Evolutionary conservation across 352 stramenopile genomes (phyloP), one percentile per base, ranked within the genome.

Genomic region (Globisporangium radiosum): DNA sequence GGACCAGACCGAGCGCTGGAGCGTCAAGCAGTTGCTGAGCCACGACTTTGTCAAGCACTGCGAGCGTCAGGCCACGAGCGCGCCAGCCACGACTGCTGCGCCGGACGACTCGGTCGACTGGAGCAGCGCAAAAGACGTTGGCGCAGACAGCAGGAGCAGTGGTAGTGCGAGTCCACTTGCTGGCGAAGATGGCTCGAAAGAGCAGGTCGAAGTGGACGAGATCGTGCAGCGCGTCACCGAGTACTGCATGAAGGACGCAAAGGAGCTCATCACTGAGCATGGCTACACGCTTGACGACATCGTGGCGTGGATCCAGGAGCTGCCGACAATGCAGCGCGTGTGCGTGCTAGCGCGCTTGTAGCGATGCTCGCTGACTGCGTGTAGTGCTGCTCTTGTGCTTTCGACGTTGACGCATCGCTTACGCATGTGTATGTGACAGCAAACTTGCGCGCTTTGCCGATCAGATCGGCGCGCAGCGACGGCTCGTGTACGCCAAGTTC

Each of bases 271-370:
- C 45, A 64, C 72, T n/a, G 77, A 89, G 25, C 78, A 87, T 38
- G 65, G 45, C 11, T 90, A 91, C 69, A 75, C 73, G 10, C 70
- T 89, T n/a, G 63, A 90, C 47, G 79, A 92, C 54, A 87, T 90
- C 45, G 76, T 80, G 8, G 60, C 57, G 37, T 94, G 81, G 85
- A 87, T 92, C 64, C 78, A 92, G 47, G 69, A 82, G 15, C 70
- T 92, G 15, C 85, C 81, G 15, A 73, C 79, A 47, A 92, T 92
- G 79, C 81, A 94, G 65, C 89, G 90, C 70, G 71, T 76, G 85
- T 92, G 73, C 51, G 77, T 33, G 0, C 52, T 9, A 50, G 54
- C 2, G 55, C 3, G 40, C 2, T 39, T 52, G 15, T 17, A 14
- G n/a, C 37, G 7, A 47, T 42, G 54, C 8, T 52, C 25, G 25